Base-by-base conservation (phyloP, 257 asterid species). In the Eucommia ulmoides region DNA sequence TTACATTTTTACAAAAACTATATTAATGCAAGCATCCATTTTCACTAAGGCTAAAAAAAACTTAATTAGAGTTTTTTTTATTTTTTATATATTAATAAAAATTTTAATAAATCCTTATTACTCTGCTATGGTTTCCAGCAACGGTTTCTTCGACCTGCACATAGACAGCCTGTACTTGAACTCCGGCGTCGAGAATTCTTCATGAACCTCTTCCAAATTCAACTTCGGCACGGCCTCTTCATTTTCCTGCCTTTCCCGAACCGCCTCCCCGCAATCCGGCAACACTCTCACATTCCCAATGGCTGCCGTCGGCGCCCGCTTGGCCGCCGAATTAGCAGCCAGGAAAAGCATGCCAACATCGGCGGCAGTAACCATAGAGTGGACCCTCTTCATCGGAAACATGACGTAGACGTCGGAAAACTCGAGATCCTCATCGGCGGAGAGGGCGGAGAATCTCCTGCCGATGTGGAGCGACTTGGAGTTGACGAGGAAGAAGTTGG, bases 381-480 rank as follows among this genome's bases (percentile, higher is more conserved):
- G 10, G 17, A 38, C 6, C 16, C n/a, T 38, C n/a, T 15, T 38
- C 45, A 38, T 38, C n/a, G 45, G 45, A 38, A 38, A 38, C 45
- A 38, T 38, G 7, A 38, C 45, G 45, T 38, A 38, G 16, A 38
- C 45, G 16, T 38, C n/a, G 45, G 45, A 15, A 15, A 4, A 8
- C 45, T 38, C n/a, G 45, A 38, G 45, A 2, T 38, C 45, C n/a
- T 38, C n/a, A 18, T 38, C 45, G 6, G 45, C 45, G 45, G 10
- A 8, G 7, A 4, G 45, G 3, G 45, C 45, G 16, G 45, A 38
- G 45, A 38, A 38, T 38, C 45, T 38, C 11, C n/a, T 15, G 10
- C 45, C 45, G n/a, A 38, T 38, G 16, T 38, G 45, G 45, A 38
- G 45, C 4, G 45, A 38, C 3, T 38, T 38, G 45, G 45, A 38